A percentile compares a stretch with the other conserved stretches of the same genome.
Evolutionary conservation across 257 asterid genomes (phyloP).

Genomic region (Gentiana macrophylla): DNA sequence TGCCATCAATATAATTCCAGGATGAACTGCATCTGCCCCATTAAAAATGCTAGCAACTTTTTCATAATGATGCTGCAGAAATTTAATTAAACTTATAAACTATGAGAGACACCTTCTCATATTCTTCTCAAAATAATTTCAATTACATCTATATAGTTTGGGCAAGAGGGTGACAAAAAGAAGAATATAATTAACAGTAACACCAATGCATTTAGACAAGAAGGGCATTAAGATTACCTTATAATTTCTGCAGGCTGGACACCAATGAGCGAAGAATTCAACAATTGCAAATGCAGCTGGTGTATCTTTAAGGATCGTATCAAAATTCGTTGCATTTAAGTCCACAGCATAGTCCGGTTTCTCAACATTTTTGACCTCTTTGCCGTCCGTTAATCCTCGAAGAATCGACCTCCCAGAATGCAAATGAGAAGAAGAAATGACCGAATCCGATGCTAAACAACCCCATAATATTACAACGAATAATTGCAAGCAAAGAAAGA

Average conservation of each 20-base stretch:
- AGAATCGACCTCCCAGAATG: slow-evolving; percentile 48
- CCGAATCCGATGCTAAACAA: slow-evolving; percentile 17
- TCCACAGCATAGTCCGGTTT: slow-evolving; percentile 54
- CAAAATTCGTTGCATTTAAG: slow-evolving; percentile 62
- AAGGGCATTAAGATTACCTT: no score
- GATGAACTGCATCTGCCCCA: slow-evolving; percentile 82
- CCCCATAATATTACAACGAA: slow-evolving; percentile 19
- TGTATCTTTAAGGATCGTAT: slow-evolving; percentile 54
- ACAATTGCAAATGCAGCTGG: slow-evolving; percentile 66
- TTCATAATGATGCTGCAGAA: slow-evolving; percentile 84
- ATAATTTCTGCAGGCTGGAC: no score
- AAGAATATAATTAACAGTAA: background rate
- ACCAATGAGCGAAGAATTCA: slow-evolving; percentile 91
- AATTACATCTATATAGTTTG: no score
- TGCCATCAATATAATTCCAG: slow-evolving; percentile 27
- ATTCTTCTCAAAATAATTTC: no score
- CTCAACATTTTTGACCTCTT: slow-evolving; percentile 12
- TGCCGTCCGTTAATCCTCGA: slow-evolving; percentile 31
- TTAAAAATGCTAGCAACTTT: slow-evolving; percentile 85
- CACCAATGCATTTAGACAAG: no score
- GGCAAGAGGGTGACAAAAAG: background rate
- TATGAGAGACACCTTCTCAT: no score
- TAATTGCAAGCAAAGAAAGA: slow-evolving; percentile 8
- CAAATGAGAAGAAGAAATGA: slow-evolving; percentile 19
- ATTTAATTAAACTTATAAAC: slow-evolving; percentile 1